Base-by-base conservation (phyloP, 2,329 filamentous ascomycete genomes). In the Berkeleyomyces basicola region DNA sequence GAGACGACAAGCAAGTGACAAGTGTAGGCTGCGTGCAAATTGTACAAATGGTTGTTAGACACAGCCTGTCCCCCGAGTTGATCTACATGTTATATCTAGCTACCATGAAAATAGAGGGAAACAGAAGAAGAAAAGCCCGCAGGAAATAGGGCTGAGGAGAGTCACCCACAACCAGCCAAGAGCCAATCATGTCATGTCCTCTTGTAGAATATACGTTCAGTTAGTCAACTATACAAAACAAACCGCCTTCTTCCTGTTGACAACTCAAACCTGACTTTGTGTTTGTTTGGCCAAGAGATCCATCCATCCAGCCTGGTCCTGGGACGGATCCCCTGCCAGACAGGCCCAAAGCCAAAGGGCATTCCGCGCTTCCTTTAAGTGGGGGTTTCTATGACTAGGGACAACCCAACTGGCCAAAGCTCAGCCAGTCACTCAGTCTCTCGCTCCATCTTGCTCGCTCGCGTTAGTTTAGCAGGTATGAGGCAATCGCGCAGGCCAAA, bases 331-430 rank as follows among this genome's bases (percentile, higher is more conserved):
- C 51, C 39, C 33, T 55, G 39, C 33, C 16, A 11, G 39, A 7
- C 10, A 55, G 33, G 51, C 51, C 51, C 36, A 36, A 55, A 14
- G 33, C 51, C n/a, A 7, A 55, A 55, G 51, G 51, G 51, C 51
- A 55, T 55, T 55, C 51, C 51, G 51, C 51, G 16, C 36, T 55
- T 55, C 51, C 51, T 55, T 36, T 16, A 55, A 16, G 51, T 55
- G 51, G 51, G 51, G 51, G 51, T 55, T 55, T 55, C 51, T 55
- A 36, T 55, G 51, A 37, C 51, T 55, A 7, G 51, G 51, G n/a
- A 55, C 39, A 39, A n/a, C 23, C 23, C 23, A 23, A 36, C 31
- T 55, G 51, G 39, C n/a, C 51, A 55, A 37, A 55, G 51, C 51
- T 55, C 36, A 37, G 33, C 36, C 51, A 55, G 39, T 37, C 36